Evolutionary conservation across 2,329 filamentous ascomycete species (phyloP), one percentile per base, ranked within the genome.

Genomic region (Colletotrichum camelliae): DNA sequence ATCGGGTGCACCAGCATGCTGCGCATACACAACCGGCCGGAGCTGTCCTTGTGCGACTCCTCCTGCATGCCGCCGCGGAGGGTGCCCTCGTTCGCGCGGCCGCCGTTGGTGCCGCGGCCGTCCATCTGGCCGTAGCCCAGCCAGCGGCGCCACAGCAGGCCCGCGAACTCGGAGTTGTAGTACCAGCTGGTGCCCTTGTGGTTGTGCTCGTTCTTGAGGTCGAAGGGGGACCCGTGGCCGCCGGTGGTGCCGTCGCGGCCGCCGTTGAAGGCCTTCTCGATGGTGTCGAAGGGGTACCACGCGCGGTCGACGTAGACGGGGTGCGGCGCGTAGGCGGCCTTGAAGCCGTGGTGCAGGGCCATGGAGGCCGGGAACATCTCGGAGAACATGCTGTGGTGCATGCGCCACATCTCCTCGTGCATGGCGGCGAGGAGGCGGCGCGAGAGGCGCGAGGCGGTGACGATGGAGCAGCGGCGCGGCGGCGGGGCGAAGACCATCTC

Each of bases 151-250:
- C 95, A 97, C 78, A 97, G 82, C n/a, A 93, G 90, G 6, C 93
- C 90, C 1, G 94, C 92, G 81, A 97, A 97, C 66, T 93, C 90
- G 27, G 93, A 93, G 79, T 95, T 94, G 84, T 95, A 97, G 84
- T 96, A 97, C 94, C 94, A 98, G 60, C 90, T 95, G 58, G 93
- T 93, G 16, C 95, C 94, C 79, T 91, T 91, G 86, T 96, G 95
- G 83, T 96, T 96, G 83, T 95, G 94, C 84, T 97, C 95, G 69
- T 95, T 92, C 78, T 91, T 89, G 24, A 89, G 80, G 72, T 93
- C 92, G 79, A 94, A 95, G 8, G 94, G 89, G 52, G 92, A 93
- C 43, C 93, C 92, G 35, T 88, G 86, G 2, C 93, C 91, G 9
- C 92, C 91, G 0, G 92, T 89, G 2, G 90, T 92, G 77, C 92